Base-by-base conservation (phyloP, 257 asterid genomes). In the Orobanche coerulescens region DNA sequence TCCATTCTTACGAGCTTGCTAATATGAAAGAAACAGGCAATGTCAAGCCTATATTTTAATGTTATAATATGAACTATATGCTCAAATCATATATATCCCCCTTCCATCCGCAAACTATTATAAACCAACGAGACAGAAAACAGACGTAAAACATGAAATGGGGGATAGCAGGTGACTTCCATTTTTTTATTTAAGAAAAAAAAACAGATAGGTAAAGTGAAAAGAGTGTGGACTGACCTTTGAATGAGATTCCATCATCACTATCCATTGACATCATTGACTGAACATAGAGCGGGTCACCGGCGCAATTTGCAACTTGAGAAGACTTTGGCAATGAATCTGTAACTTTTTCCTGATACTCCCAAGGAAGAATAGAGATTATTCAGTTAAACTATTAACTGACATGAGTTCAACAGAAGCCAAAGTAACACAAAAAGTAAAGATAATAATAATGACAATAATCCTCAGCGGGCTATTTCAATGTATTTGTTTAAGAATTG, bases 161-260 rank as follows among this genome's bases (percentile, higher is more conserved):
- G 36, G 8, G 20, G 0, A 1, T 40, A 40, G 58, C 31, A 47
- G 18, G 60, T 60, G 57, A 7, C n/a, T 22, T 23, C 44, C n/a
- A 39, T 9, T 39, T 39, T n/a, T 16, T 39, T 39, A 39, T 39
- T 39, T 12, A 12, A 10, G n/a, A 39, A 39, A 36, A 36, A 8
- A 36, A 0, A 1, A n/a, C n/a, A n/a, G n/a, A n/a, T n/a, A n/a
- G n/a, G n/a, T n/a, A n/a, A n/a, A n/a, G n/a, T n/a, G n/a, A n/a
- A n/a, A n/a, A n/a, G 3, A 4, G 28, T 34, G 15, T 37, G 49
- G 23, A 74, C 78, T 79, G 75, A 93, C 99, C 96, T 73, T 80
- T 74, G 73, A 61, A 87, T 42, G 97, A 74, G 73, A 93, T 83
- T 67, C 93, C 97, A 71, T 85, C 97, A 75, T 90, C 96, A 62